A percentile compares a stretch with the other conserved stretches of the same genome.
phyloP scores from a whole-genome alignment of 1,284 basidiomycete species.

The Heterobasidion irregulare region DNA sequence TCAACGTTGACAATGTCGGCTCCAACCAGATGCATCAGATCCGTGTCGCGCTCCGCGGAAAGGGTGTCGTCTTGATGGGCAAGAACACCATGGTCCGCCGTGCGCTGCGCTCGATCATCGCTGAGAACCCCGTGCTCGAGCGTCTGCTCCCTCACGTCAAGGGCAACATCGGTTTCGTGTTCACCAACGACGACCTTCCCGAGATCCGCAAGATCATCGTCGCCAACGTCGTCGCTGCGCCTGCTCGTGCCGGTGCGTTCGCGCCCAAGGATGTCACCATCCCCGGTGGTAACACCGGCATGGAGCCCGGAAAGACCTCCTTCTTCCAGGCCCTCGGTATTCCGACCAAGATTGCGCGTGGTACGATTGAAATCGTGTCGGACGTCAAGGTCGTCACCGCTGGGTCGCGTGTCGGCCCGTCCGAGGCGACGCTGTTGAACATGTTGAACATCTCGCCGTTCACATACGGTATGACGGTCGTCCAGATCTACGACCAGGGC shows the following conservation, averaged over 20 bases:
- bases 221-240: conserved; percentile 96
- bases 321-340: conserved; percentile 99
- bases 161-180: conserved; percentile 99
- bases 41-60: conserved; percentile 92
- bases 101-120: conserved; percentile 85
- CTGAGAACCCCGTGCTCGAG: conserved; percentile 92
- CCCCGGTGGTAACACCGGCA: conserved; percentile 96
- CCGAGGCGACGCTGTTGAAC: conserved; percentile 97
- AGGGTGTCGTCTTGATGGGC: conserved; percentile 97
- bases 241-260: conserved; percentile 95
- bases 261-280: conserved; percentile 91
- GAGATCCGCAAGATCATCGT: conserved; percentile 89
- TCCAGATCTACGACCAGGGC: conserved; percentile 90
- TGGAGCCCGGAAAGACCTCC: conserved; percentile 99
- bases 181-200: conserved; percentile 91
- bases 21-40: conserved; percentile 99
- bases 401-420: conserved; percentile 91
- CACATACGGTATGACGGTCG: conserved; percentile 97
- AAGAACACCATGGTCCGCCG: conserved; percentile 99
- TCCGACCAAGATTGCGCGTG: conserved; percentile 99
- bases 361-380: conserved; percentile 99
- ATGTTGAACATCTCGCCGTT: conserved; percentile 99
- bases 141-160: conserved; percentile 92
- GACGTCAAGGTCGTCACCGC: conserved; percentile 94
- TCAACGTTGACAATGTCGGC: conserved; percentile 99